phyloP scores from a whole-genome alignment of 2,329 filamentous ascomycete species.

The Cordyceps fumosorosea region DNA sequence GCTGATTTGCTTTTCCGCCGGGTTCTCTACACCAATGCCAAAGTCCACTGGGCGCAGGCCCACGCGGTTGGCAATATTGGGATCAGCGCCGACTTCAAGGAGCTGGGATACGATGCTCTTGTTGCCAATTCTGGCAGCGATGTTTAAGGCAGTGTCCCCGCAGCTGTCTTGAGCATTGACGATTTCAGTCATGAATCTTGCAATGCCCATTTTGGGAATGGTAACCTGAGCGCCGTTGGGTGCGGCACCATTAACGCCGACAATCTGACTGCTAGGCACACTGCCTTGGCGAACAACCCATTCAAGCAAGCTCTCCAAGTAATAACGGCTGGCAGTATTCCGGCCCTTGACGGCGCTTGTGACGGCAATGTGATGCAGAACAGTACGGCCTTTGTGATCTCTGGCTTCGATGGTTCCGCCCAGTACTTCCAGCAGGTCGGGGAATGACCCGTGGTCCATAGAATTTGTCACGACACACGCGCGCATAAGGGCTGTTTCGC shows the following conservation, averaged over 20 bases:
- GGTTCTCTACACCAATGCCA: conserved; percentile 68
- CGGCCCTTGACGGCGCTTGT: conserved; percentile 93
- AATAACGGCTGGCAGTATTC: conserved; percentile 87
- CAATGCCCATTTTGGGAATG: conserved; percentile 71
- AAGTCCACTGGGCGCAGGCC: conserved; percentile 90
- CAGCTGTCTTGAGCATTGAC: conserved; percentile 92
- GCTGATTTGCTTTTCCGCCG: conserved; percentile 38
- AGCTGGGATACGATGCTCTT: conserved; percentile 94
- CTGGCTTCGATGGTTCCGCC: conserved; percentile 85
- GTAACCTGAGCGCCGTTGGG: conserved; percentile 34
- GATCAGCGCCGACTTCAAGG: conserved; percentile 88
- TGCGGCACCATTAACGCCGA: conserved; percentile 25
- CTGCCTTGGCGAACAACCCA: conserved; percentile 87
- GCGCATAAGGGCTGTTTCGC: conserved; percentile 88
- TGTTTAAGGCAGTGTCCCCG: conserved; percentile 90
- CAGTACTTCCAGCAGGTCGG: conserved; percentile 81
- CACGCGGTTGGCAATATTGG: conserved; percentile 84
- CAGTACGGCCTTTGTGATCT: conserved; percentile 83
- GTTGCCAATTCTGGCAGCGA: conserved; percentile 89
- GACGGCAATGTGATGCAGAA: conserved; percentile 92
- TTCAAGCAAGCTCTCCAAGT: conserved; percentile 87
- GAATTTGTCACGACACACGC: conserved; percentile 93
- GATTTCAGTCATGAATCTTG: conserved; percentile 92
- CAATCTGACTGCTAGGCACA: conserved; percentile 46
- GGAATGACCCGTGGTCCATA: conserved; percentile 83